These are phyloP conservation scores for Pugionium dolabratum DNA, from an alignment of 345 rosid genomes.

Conservation along the genomic window DNA sequence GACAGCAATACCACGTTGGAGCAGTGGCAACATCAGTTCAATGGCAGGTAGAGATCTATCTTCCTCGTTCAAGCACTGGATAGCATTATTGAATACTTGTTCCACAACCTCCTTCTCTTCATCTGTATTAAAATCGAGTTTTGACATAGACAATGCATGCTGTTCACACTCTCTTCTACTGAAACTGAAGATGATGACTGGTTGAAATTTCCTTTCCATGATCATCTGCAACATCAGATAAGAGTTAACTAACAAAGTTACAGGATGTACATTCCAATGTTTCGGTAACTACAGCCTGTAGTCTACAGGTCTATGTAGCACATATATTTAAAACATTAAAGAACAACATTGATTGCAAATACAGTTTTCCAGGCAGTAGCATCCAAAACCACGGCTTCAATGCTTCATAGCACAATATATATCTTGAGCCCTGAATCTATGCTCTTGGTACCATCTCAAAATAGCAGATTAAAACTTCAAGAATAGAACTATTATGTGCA, in stretches of 20 bases:
- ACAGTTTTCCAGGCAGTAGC: neutral
- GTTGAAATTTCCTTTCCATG: conserved; percentile 91
- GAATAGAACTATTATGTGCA: neutral
- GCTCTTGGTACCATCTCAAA: neutral
- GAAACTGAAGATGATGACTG: conserved; percentile 97
- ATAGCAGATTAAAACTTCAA: conserved; percentile 1
- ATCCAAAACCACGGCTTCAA: neutral
- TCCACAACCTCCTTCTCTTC: conserved; percentile 85
- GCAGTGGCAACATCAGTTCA: conserved; percentile 93
- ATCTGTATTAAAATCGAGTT: conserved; percentile 89
- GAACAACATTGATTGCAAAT: neutral
- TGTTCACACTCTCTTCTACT: conserved; percentile 99
- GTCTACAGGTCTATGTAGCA: neutral
- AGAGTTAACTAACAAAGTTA: conserved; percentile 19
- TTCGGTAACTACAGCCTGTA: too few relatives aligned
- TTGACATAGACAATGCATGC: conserved; percentile 97
- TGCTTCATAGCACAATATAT: neutral
- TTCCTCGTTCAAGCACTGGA: conserved; percentile 90
- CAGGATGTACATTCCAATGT: conserved; percentile 10
- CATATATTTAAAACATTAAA: conserved; percentile 2
- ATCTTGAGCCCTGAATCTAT: neutral
- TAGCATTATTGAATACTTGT: conserved; percentile 74
- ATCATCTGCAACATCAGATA: conserved; percentile 68
- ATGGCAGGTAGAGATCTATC: conserved; percentile 95
- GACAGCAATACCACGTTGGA: conserved; percentile 95